A percentile compares a stretch with the other conserved stretches of the same genome.
phyloP scores from a whole-genome alignment of 129 eudicot species.

The Artemisia annua region DNA sequence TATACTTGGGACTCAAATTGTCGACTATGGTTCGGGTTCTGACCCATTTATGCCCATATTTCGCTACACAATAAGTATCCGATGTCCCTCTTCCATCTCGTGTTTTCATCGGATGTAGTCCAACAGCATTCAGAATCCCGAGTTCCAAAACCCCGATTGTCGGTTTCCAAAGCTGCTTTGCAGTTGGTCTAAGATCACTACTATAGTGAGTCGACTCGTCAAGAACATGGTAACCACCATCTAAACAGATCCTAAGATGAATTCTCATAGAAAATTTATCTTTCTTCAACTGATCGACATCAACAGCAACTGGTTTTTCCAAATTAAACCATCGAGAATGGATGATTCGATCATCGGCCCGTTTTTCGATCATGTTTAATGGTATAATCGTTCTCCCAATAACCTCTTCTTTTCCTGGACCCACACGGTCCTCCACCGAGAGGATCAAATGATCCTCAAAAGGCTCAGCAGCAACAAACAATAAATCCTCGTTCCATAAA shows the following conservation, averaged over 20 bases:
- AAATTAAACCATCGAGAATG: constrained; percentile 93
- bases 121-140: constrained; percentile 79
- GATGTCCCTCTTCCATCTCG: constrained; percentile 89
- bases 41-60: constrained; percentile 94
- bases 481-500: constrained; percentile 86
- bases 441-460: constrained; percentile 87
- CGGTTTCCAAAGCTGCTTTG: constrained; percentile 92
- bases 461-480: constrained; percentile 96
- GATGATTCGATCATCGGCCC: constrained; percentile 88
- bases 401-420: constrained; percentile 95
- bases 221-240: constrained; percentile 97
- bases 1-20: constrained; percentile 74
- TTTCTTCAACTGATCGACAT: constrained; percentile 86
- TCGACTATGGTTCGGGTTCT: constrained; percentile 87
- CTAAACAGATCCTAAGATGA: constrained; percentile 83
- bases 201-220: constrained; percentile 94
- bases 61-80: constrained; percentile 94
- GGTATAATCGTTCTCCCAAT: constrained; percentile 87
- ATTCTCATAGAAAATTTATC: constrained; percentile 85
- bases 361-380: constrained; percentile 70
- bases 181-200: constrained; percentile 98
- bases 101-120: constrained; percentile 95
- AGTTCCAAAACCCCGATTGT: constrained; percentile 86
- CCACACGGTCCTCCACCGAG: constrained; percentile 96
- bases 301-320: constrained; percentile 82